Evolutionary conservation across 345 rosid genomes (phyloP).

Genomic region (Barbarea vulgaris): DNA sequence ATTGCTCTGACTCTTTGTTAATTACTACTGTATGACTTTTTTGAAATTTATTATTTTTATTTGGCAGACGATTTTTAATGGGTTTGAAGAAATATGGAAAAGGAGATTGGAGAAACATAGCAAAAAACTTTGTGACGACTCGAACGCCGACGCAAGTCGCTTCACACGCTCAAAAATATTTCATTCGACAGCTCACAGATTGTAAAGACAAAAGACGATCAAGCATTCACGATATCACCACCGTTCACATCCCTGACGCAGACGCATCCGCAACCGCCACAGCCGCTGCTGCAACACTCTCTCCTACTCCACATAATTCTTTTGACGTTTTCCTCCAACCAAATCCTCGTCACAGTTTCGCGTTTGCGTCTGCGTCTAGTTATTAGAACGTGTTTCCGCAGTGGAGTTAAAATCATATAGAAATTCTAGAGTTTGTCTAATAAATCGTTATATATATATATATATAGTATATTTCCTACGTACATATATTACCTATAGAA

Average conservation of each 20-base stretch:
- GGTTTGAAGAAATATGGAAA: slow-evolving; percentile 96
- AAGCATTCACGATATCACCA: slow-evolving; percentile 96
- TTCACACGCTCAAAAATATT: slow-evolving; percentile 96
- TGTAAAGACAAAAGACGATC: slow-evolving; percentile 96
- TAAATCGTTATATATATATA: not conserved
- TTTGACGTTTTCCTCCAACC: slow-evolving; percentile 24
- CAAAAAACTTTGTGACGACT: slow-evolving; percentile 73
- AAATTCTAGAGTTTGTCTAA: not conserved
- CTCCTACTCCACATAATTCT: slow-evolving; percentile 28
- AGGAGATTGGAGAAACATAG: slow-evolving; percentile 97
- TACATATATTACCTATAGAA: slow-evolving; percentile 17
- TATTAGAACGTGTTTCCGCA: slow-evolving; percentile 23
- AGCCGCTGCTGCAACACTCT: slow-evolving; percentile 7
- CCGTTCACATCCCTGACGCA: slow-evolving; percentile 62
- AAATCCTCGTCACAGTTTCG: slow-evolving; percentile 21
- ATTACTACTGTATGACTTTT: too few species aligned
- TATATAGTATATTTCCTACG: slow-evolving; percentile 1
- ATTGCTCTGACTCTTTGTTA: not conserved
- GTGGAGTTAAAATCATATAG: slow-evolving; percentile 21
- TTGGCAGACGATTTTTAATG: slow-evolving; percentile 72
- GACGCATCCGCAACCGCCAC: slow-evolving; percentile 40
- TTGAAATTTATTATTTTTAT: not conserved
- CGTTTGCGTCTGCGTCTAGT: slow-evolving; percentile 33
- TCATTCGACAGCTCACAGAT: slow-evolving; percentile 87
- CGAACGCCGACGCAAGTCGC: slow-evolving; percentile 97